Conservation (phyloP, 2,329 filamentous ascomycete species). For the Aspergillus novofumigatus region DNA sequence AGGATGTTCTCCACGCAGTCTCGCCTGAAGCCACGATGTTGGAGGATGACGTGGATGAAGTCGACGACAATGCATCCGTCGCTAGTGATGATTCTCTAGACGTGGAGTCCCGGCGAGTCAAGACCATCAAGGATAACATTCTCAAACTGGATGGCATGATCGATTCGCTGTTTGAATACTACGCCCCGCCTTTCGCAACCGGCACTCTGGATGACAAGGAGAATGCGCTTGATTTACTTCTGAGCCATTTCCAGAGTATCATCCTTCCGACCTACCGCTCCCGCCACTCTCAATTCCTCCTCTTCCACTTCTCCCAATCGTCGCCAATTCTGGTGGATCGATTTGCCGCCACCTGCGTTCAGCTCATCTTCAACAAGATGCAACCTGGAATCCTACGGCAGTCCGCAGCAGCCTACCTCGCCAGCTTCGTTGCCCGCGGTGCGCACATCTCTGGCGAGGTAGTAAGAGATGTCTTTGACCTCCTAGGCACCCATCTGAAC, state of each 20-base stretch:
- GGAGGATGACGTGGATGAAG: constrained; percentile 47
- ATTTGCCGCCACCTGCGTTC: constrained; percentile 74
- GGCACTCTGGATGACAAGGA: constrained; percentile 66
- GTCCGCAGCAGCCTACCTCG: constrained; percentile 84
- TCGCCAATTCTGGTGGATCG: constrained; percentile 73
- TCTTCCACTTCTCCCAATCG: constrained; percentile 91
- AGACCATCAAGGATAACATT: constrained; percentile 76
- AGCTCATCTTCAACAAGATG: constrained; percentile 65
- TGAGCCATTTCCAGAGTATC: constrained; percentile 80
- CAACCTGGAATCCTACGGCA: constrained; percentile 72
- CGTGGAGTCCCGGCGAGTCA: constrained; percentile 43
- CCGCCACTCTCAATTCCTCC: constrained; percentile 87
- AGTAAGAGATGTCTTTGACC: constrained; percentile 76
- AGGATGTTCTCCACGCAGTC: constrained; percentile 57
- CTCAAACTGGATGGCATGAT: constrained; percentile 89
- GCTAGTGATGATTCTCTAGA: constrained; percentile 59
- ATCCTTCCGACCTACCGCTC: constrained; percentile 89
- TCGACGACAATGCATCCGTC: constrained; percentile 63
- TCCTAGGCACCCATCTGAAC: constrained; percentile 74
- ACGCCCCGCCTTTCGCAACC: constrained; percentile 66
- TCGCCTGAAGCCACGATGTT: constrained; percentile 21
- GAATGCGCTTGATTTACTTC: constrained; percentile 70
- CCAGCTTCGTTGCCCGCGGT: constrained; percentile 88
- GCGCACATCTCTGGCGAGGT: constrained; percentile 71
- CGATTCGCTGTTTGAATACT: constrained; percentile 81